Conservation (phyloP, 306 rosid species). For the Clitoria ternatea region DNA sequence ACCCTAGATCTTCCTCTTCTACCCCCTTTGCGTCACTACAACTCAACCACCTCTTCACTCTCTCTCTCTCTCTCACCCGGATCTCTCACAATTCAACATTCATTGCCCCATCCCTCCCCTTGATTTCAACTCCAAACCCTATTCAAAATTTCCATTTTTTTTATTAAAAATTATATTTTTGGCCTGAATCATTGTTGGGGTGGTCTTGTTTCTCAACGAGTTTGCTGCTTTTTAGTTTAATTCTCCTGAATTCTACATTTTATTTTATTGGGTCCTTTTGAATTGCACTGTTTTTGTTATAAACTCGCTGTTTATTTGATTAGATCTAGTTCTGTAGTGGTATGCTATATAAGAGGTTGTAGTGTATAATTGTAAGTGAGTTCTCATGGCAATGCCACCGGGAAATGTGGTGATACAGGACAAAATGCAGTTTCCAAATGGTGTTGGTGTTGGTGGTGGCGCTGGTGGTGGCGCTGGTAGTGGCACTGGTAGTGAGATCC, state of each 20-base stretch:
- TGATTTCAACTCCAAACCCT: conserved; percentile 10
- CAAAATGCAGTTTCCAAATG: conserved; percentile 72
- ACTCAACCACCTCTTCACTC: conserved; percentile 30
- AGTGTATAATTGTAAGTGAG: conserved; percentile 31
- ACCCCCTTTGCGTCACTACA: conserved; percentile 38
- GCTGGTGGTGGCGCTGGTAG: conserved; percentile 24
- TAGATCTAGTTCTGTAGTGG: conserved; percentile 42
- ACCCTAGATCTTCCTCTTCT: conserved; percentile 64
- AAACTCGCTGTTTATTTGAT: conserved; percentile 17
- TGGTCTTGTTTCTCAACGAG: conserved; percentile 23
- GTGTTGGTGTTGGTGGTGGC: conserved; percentile 27
- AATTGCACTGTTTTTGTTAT: conserved; percentile 15
- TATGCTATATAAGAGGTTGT: conserved; percentile 48
- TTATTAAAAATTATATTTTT: background rate
- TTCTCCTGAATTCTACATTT: conserved; percentile 32
- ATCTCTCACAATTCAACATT: conserved; percentile 38
- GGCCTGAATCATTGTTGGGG: conserved; percentile 19
- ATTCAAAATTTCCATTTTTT: background rate
- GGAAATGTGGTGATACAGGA: conserved; percentile 72
- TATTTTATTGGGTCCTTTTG: conserved; percentile 32
- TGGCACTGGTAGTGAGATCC: conserved; percentile 56
- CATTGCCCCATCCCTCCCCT: background rate
- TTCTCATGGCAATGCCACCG: conserved; percentile 94
- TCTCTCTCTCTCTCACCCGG: conserved; percentile 24
- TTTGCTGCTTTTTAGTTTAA: conserved; percentile 23